Conservation (phyloP, 805 yeast species). For the Teunomyces tritomae region DNA sequence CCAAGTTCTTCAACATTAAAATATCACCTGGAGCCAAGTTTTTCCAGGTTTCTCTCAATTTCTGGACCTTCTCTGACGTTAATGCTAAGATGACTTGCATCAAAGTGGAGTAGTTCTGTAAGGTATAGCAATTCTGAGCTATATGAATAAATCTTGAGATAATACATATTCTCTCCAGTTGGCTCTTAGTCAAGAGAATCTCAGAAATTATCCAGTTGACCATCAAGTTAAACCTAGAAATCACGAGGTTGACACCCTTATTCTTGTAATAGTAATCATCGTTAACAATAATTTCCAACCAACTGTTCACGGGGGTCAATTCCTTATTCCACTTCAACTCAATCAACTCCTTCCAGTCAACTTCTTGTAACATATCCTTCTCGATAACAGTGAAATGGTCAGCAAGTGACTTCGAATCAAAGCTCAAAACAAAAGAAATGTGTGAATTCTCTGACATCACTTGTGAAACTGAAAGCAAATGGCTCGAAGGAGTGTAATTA, state of each 20-base stretch:
- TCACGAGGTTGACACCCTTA: conserved; percentile 78
- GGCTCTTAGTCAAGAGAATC: conserved; percentile 63
- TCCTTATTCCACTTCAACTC: conserved; percentile 72
- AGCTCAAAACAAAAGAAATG: conserved; percentile 77
- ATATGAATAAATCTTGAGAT: conserved; percentile 86
- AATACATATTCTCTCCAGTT: conserved; percentile 59
- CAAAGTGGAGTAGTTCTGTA: conserved; percentile 83
- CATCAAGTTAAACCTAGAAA: conserved; percentile 81
- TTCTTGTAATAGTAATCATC: conserved; percentile 43
- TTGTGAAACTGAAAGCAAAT: conserved; percentile 36
- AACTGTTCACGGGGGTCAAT: conserved; percentile 68
- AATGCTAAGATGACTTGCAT: conserved; percentile 86
- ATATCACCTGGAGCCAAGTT: conserved; percentile 70
- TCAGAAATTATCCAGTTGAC: conserved; percentile 93
- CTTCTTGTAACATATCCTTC: conserved; percentile 73
- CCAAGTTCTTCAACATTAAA: conserved; percentile 62
- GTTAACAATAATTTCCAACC: conserved; percentile 74
- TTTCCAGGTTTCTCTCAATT: conserved; percentile 70
- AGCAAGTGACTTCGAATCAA: conserved; percentile 64
- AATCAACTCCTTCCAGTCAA: conserved; percentile 89
- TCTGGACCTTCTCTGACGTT: conserved; percentile 60
- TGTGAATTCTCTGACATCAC: conserved; percentile 54
- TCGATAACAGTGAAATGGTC: conserved; percentile 86
- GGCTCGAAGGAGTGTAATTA: conserved; percentile 28
- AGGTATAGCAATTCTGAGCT: conserved; percentile 66